Base-by-base conservation (phyloP, 352 stramenopile genomes). In the Globisporangium solare region DNA sequence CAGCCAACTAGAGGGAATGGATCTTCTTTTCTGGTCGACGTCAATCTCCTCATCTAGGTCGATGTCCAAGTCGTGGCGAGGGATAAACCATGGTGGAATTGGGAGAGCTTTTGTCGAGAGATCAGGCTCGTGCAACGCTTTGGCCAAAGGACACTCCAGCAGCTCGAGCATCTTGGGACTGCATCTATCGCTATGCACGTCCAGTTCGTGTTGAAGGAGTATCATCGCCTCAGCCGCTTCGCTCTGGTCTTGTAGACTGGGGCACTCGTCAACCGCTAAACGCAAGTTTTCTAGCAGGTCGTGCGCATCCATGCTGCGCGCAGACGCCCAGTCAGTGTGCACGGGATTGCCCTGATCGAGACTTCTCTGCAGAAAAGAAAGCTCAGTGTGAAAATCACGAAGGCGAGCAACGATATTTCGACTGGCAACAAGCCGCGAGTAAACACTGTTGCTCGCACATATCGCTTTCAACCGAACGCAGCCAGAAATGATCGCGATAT, bases 21-120 rank as follows among this genome's bases (percentile, higher is more conserved):
- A 8, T 41, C 15, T 42, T 12, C 39, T 43, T 32, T 53, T 27
- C 24, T 27, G 22, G 17, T 13, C 20, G 27, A 27, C 47, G 17
- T 18, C 47, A 1, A 32, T 20, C 27, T 20, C n/a, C n/a, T n/a
- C n/a, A n/a, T n/a, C n/a, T n/a, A n/a, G 40, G 75, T 79, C 43
- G 77, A 88, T 18, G 92, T 96, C 62, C 83, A 97, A 47, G 71
- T 86, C 40, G 69, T 97, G 21, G 79, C 94, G 53, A 40, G 97
- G 24, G 83, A 96, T 67, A 54, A 94, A 90, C 65, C 78, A 61
- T n/a, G 40, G 18, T 7, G 55, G 39, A 8, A 61, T 24, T 10
- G 12, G 18, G 12, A 22, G 11, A 6, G 15, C 35, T 15, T 24
- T 24, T 8, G 45, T 24, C 2, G 21, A 31, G 24, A n/a, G n/a